A percentile compares a stretch with the other conserved stretches of the same genome.
Evolutionary conservation across 2,329 filamentous ascomycete species (phyloP).

Genomic region (Fusarium musae): DNA sequence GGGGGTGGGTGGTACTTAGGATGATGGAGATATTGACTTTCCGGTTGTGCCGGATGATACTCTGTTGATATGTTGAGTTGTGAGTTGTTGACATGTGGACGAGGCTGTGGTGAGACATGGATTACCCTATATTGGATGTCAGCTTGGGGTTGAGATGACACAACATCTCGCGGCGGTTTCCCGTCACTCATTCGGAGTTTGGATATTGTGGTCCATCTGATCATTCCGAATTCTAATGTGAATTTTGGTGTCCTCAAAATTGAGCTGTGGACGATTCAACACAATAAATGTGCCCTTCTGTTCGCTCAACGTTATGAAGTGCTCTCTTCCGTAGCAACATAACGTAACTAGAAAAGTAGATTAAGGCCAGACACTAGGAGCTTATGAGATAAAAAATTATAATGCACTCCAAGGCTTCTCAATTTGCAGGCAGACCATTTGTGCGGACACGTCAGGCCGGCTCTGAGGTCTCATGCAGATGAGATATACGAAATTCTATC

Average conservation of each 20-base stretch:
- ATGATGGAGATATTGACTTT: background rate
- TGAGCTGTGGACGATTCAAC: accelerated
- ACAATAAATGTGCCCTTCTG: no score
- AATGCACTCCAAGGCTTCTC: accelerated
- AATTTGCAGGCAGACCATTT: background rate
- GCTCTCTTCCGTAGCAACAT: no score
- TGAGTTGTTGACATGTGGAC: background rate
- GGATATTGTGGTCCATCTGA: accelerated
- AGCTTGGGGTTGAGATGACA: background rate
- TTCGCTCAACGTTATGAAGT: background rate
- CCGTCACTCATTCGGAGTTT: accelerated
- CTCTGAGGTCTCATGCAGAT: accelerated
- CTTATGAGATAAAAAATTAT: no score
- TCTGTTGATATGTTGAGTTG: background rate
- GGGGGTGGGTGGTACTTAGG: background rate
- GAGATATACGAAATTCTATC: no score
- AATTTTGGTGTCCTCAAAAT: background rate
- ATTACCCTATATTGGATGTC: constrained; percentile 8
- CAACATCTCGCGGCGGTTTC: no score
- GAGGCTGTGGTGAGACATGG: background rate
- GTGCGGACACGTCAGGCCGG: accelerated
- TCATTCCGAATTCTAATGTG: accelerated
- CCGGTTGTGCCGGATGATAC: background rate
- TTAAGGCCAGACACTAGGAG: no score
- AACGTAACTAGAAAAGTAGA: accelerated